Base-by-base conservation (phyloP, 129 eudicot genomes). In the Kitagawia praeruptora region DNA sequence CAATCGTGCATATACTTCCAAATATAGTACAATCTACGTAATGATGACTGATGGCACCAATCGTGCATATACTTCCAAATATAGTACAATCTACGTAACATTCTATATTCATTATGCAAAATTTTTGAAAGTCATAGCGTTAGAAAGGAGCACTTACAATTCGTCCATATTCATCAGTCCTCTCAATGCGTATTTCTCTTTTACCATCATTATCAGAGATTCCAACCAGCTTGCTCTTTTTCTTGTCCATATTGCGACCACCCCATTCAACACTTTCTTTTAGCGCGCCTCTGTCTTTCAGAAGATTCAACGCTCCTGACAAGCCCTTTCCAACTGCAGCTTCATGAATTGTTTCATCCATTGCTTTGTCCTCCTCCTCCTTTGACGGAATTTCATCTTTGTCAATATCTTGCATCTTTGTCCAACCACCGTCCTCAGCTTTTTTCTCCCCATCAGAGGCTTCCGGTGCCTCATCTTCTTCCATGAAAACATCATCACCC, bases 211-310 rank as follows among this genome's bases (percentile, higher is more conserved):
- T 82, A 18, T 84, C 96, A 54, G 84, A 72, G 58, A 92, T 93
- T 64, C 98, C 98, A 77, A 92, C 97, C 41, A 95, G 96, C 82
- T 95, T 95, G 85, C 98, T 95, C 84, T 95, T 95, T 66, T 92
- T 92, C 88, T 95, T 95, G 81, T 95, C 98, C 98, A 92, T 95
- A 85, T 95, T 95, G 78, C 98, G 86, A 64, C 98, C 98, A 84
- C 98, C 98, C 97, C 96, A 95, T 75, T 92, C 98, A 49, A 90
- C 77, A 70, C 89, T 89, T 80, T 95, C 97, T 81, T 92, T 92
- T 1, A 95, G 89, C 45, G 94, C 75, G 16, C 98, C 98, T n/a
- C 98, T 80, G 4, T 92, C 94, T 82, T 92, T 87, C 58, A 95
- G 86, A 67, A 92, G 87, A 76, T 78, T 77, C 74, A 95, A 94